These are phyloP conservation scores for Lentithecium fluviatile DNA, from an alignment of 495 filamentous ascomycete genomes.

Conservation along the genomic window DNA sequence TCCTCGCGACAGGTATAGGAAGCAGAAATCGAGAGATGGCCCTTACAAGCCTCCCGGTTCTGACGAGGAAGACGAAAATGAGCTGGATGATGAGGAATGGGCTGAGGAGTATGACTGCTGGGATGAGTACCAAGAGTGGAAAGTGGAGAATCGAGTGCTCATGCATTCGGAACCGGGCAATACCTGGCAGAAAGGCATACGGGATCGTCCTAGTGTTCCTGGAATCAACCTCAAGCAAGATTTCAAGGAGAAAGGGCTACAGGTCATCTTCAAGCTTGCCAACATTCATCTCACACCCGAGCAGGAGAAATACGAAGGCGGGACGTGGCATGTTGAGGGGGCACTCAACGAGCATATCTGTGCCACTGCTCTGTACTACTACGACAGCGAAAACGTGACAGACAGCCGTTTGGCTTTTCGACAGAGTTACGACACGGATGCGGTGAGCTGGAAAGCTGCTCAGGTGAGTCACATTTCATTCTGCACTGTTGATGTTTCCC, in stretches of 20 bases:
- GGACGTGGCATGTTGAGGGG: conserved; percentile 30
- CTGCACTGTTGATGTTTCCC: neutral
- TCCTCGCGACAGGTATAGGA: neutral
- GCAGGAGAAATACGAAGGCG: conserved; percentile 51
- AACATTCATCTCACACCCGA: conserved; percentile 62
- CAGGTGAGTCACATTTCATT: neutral
- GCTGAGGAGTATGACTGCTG: conserved; percentile 4
- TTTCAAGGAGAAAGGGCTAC: conserved; percentile 46
- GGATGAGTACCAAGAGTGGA: conserved; percentile 14
- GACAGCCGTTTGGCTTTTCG: conserved; percentile 7
- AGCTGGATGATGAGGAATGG: conserved; percentile 26
- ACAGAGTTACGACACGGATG: conserved; percentile 1
- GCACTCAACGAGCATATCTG: conserved; percentile 23
- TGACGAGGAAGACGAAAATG: conserved; percentile 9
- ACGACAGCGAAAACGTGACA: conserved; percentile 58
- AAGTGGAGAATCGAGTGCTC: conserved; percentile 24
- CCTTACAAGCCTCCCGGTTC: conserved; percentile 17
- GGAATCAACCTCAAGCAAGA: conserved; percentile 35
- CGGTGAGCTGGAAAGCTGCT: conserved; percentile 1
- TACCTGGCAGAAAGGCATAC: conserved; percentile 9
- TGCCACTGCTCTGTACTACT: conserved; percentile 44
- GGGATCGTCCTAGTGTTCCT: too few relatives aligned
- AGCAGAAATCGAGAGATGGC: conserved; percentile 14
- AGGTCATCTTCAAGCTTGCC: conserved; percentile 64
- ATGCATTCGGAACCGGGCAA: conserved; percentile 44